Percentiles rank a stretch among this genome's conserved stretches.
These are phyloP conservation scores for Perkinsela sp. DNA, from an alignment of 208 protist genomes.

Conservation along the genomic window DNA sequence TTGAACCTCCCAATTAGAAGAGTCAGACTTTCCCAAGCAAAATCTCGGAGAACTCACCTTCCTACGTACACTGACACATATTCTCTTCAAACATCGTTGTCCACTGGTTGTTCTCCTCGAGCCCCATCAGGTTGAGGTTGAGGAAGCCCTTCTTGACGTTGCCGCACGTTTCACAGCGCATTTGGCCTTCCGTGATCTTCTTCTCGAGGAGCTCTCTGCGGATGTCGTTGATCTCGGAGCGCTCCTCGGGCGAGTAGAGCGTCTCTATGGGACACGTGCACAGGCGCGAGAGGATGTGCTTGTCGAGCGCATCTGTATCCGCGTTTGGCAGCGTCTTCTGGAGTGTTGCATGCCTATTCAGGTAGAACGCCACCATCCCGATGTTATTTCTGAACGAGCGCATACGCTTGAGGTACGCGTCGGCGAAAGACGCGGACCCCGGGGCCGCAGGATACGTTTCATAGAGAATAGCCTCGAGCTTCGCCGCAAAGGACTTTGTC, in stretches of 20 bases:
- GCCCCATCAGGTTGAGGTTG: background rate
- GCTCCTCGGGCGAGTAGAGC: background rate
- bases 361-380: background rate
- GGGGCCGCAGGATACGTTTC: background rate
- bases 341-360: background rate
- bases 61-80: background rate
- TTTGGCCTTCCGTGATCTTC: background rate
- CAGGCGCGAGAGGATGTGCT: background rate
- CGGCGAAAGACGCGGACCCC: background rate
- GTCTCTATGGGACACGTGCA: background rate
- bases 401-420: background rate
- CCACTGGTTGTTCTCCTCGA: background rate
- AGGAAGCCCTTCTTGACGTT: background rate
- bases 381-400: background rate
- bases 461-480: background rate
- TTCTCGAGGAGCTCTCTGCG: background rate
- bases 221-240: background rate
- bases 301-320: background rate
- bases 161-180: background rate
- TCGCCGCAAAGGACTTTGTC: background rate
- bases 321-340: background rate
- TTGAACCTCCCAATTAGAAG: too few species aligned
- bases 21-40: too few species aligned
- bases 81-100: background rate
- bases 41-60: too few species aligned